Base-by-base conservation (phyloP, 208 protist species). In the Leishmania lainsoni region DNA sequence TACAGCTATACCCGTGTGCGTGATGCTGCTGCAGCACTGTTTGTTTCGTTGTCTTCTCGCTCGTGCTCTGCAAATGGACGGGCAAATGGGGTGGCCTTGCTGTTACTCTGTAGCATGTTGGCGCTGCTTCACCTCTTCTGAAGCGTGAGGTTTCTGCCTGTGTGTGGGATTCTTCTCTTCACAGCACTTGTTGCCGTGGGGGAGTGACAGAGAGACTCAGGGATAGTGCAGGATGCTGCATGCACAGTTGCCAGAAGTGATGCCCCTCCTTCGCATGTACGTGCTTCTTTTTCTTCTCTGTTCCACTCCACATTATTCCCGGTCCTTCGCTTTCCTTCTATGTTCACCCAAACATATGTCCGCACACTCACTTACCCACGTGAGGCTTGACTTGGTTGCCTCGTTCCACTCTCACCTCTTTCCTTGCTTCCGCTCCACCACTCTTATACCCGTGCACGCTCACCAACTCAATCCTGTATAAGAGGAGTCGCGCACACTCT, bases 311-410 rank as follows among this genome's bases (percentile, higher is more conserved):
- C 17, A 22, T 20, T 39, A 29, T 61, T 20, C 8, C 16, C 51
- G 8, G n/a, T 8, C 48, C 16, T 9, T 42, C 16, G 5, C 29
- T n/a, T 29, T 39, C 14, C 22, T 51, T n/a, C 69, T 70, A 45
- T 48, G 26, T 49, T 65, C 54, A 84, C 14, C 61, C 68, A 80
- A 26, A 79, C 81, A 81, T 32, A 68, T 42, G 56, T 0, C 10
- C 6, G 42, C 59, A 65, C 61, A 69, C 48, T 58, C 42, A 81
- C 48, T 75, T 58, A 84, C n/a, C 4, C 35, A 63, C 20, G 49
- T 45, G 61, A 6, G 32, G n/a, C 32, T n/a, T 82, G n/a, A 29
- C 42, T 68, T 70, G 16, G 20, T 52, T 35, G 48, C 54, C 20
- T 66, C 54, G n/a, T n/a, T 35, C 52, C 61, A 68, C 59, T 78